Conservation (phyloP, 1,284 basidiomycete species). For the Chalciporus sp. region DNA sequence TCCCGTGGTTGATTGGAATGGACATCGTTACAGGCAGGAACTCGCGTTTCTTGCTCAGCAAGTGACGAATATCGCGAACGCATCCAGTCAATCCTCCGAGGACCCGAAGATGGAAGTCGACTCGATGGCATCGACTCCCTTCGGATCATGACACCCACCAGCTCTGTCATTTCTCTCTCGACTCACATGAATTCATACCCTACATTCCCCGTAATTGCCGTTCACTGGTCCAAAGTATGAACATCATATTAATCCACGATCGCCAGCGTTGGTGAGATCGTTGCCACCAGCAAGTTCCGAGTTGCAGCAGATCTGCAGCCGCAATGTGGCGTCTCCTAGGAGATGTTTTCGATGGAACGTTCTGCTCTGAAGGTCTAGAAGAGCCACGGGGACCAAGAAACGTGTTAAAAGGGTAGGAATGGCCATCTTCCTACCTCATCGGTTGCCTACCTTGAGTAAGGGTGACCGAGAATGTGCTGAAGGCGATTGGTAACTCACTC, state of each 20-base stretch:
- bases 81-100: not conserved
- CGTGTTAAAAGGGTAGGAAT: too few species aligned
- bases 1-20: not conserved
- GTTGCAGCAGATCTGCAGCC: too few species aligned
- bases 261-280: not conserved
- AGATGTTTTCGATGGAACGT: too few species aligned
- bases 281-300: not conserved
- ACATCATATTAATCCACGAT: not conserved
- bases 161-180: not conserved
- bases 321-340: too few species aligned
- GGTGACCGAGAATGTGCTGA: too few species aligned
- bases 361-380: too few species aligned
- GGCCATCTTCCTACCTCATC: too few species aligned
- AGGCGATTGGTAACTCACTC: too few species aligned
- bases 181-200: not conserved
- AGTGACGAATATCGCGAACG: slow-evolving; percentile 21
- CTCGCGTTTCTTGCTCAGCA: slow-evolving; percentile 43
- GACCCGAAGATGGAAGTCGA: slow-evolving; percentile 51
- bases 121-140: slow-evolving; percentile 56
- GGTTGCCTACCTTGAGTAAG: too few species aligned
- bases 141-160: slow-evolving; percentile 19
- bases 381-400: too few species aligned
- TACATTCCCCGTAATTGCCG: not conserved
- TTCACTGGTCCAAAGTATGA: not conserved
- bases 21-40: slow-evolving; percentile 37